Evolutionary conservation across 345 rosid genomes (phyloP).

Genomic region (Viola odorata): DNA sequence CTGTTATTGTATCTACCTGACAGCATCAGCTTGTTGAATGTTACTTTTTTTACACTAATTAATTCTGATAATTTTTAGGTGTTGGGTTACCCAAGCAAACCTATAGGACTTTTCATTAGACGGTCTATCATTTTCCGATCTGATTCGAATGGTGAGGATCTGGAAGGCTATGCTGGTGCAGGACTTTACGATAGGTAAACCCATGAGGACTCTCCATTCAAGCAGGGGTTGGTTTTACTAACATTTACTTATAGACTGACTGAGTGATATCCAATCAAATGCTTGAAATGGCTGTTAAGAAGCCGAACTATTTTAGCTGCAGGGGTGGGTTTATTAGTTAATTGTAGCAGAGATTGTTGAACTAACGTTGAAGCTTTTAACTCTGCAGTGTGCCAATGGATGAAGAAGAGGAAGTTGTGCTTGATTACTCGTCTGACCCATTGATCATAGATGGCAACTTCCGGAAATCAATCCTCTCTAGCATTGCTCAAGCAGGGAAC

Average conservation of each 20-base stretch:
- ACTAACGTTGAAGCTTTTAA: not conserved
- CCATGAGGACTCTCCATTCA: not conserved
- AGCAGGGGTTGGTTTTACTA: too few species aligned
- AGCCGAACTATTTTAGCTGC: too few species aligned
- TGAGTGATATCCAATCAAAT: too few species aligned
- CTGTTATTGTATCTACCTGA: too few species aligned
- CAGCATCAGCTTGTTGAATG: not conserved
- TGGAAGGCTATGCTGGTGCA: conserved; percentile 99
- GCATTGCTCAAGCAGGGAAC: conserved; percentile 72
- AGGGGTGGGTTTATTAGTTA: too few species aligned
- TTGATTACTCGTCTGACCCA: conserved; percentile 78
- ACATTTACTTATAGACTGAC: too few species aligned
- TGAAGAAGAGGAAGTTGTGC: conserved; percentile 68
- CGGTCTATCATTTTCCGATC: conserved; percentile 92
- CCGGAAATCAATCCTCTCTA: conserved; percentile 55
- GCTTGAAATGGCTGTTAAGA: too few species aligned
- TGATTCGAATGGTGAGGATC: conserved; percentile 97
- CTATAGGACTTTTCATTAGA: conserved; percentile 85
- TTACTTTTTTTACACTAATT: conserved; percentile 11
- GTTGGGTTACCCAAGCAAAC: conserved; percentile 95
- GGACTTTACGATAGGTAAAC: conserved; percentile 97
- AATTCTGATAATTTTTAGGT: conserved; percentile 40
- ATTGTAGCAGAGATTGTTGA: not conserved
- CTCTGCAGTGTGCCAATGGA: conserved; percentile 90
- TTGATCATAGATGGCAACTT: conserved; percentile 60